Conservation (phyloP, 306 rosid genomes). For the Cicer bijugum region DNA sequence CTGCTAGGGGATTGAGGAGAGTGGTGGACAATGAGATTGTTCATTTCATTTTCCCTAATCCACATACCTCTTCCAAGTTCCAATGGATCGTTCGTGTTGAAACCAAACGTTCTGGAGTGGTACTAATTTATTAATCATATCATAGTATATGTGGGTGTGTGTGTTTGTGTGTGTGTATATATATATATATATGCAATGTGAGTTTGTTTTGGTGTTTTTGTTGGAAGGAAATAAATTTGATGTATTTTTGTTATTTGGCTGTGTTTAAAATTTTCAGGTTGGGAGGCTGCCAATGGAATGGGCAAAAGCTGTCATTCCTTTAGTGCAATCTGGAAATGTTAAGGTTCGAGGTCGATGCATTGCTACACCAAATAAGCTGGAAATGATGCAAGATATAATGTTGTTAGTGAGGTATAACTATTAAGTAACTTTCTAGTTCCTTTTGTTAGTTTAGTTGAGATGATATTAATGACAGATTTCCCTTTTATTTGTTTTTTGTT, state of each 20-base stretch:
- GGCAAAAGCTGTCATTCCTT: conserved; percentile 72
- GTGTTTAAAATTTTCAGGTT: conserved; percentile 54
- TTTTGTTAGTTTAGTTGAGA: not conserved
- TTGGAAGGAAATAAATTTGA: not conserved
- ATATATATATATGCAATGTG: not conserved
- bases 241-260: not conserved
- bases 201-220: not conserved
- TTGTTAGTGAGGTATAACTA: conserved; percentile 63
- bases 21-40: conserved; percentile 82
- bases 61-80: conserved; percentile 42
- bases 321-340: conserved; percentile 61
- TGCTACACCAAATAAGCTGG: conserved; percentile 62
- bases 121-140: conserved; percentile 5
- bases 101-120: conserved; percentile 82
- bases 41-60: conserved; percentile 54
- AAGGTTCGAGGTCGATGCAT: conserved; percentile 67
- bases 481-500: not conserved
- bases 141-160: too few species aligned
- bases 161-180: not conserved
- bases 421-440: not conserved
- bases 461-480: not conserved
- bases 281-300: conserved; percentile 91
- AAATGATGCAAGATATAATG: conserved; percentile 73
- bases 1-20: conserved; percentile 61
- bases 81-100: conserved; percentile 75